Conservation (phyloP, 805 yeast species). For the Trichomonascus vanleenenianus region DNA sequence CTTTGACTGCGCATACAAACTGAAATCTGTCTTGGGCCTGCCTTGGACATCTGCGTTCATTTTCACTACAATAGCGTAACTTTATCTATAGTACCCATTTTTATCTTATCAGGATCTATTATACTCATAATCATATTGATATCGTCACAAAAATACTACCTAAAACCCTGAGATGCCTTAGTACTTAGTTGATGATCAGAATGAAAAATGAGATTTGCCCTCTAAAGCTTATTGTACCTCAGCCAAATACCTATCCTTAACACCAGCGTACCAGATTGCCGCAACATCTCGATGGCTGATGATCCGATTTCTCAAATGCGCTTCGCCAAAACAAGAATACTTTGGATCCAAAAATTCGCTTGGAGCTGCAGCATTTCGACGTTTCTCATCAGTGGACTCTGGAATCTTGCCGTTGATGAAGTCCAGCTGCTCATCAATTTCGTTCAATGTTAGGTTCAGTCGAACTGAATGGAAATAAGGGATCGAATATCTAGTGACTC, state of each 20-base stretch:
- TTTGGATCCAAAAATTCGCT: slow-evolving; percentile 27
- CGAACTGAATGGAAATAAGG: slow-evolving; percentile 42
- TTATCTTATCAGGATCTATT: too few species aligned
- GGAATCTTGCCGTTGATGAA: slow-evolving; percentile 24
- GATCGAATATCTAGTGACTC: slow-evolving; percentile 31
- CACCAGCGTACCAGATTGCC: slow-evolving; percentile 33
- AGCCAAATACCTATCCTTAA: slow-evolving; percentile 20
- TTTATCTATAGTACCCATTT: too few species aligned
- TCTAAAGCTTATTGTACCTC: slow-evolving; percentile 5
- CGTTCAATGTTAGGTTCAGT: slow-evolving; percentile 24
- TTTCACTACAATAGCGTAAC: too few species aligned
- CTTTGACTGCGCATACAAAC: slow-evolving; percentile 1
- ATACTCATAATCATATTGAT: too few species aligned
- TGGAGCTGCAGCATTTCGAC: slow-evolving; percentile 24
- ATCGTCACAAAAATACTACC: too few species aligned
- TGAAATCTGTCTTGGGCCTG: slow-evolving; percentile 1
- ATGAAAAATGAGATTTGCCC: too few species aligned
- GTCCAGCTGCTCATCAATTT: slow-evolving; percentile 21
- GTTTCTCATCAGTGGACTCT: slow-evolving; percentile 20
- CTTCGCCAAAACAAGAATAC: slow-evolving; percentile 32
- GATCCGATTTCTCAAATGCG: slow-evolving; percentile 35
- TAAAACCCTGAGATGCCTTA: too few species aligned
- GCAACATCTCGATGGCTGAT: slow-evolving; percentile 36
- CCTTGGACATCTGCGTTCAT: not conserved
- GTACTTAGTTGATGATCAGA: too few species aligned